These are phyloP conservation scores for Backusella liffmaniae DNA, from an alignment of 192 early-diverging fungal species.

Conservation along the genomic window DNA sequence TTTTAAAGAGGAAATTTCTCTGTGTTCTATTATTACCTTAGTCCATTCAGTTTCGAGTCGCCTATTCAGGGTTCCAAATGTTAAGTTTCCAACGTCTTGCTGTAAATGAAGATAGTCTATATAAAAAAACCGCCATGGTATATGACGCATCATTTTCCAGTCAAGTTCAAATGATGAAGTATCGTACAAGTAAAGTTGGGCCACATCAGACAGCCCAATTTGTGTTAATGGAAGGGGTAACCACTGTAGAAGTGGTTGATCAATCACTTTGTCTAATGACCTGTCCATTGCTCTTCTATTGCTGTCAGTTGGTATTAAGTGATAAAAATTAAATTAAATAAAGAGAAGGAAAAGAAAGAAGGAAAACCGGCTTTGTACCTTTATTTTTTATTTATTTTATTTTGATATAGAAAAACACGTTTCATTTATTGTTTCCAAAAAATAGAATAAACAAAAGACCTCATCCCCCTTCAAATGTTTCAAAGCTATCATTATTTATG, in stretches of 20 bases:
- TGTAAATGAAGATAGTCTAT: constrained; percentile 13
- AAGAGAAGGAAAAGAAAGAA: background rate
- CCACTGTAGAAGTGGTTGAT: background rate
- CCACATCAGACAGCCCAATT: constrained; percentile 5
- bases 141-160: background rate
- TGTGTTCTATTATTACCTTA: constrained; percentile 7
- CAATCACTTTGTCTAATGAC: background rate
- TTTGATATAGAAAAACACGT: background rate
- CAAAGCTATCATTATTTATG: constrained; percentile 2
- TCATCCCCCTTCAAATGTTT: background rate
- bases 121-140: constrained; percentile 17
- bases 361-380: background rate
- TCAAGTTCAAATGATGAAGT: constrained; percentile 7
- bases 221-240: background rate
- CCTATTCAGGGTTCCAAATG: background rate
- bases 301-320: background rate
- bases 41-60: background rate
- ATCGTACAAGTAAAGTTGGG: background rate
- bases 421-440: constrained; percentile 2
- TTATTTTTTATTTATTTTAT: background rate
- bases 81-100: background rate
- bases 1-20: background rate
- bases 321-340: background rate
- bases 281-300: constrained; percentile 1
- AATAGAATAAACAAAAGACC: background rate